Evolutionary conservation across 495 filamentous ascomycete genomes (phyloP), one percentile per base, ranked within the genome.

Genomic region (Xylaria castorea): DNA sequence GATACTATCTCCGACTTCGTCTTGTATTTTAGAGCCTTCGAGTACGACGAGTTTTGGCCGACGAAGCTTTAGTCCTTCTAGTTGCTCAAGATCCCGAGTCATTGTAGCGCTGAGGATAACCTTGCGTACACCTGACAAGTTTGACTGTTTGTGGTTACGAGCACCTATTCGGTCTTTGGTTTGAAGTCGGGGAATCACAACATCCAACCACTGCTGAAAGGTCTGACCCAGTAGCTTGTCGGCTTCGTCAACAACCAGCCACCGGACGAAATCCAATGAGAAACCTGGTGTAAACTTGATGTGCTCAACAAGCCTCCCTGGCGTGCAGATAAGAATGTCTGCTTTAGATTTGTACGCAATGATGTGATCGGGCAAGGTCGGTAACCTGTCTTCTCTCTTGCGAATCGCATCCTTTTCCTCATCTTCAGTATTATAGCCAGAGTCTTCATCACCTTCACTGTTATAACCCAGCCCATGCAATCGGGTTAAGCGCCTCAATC

Each of bases 221-320:
- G 91, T 94, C 78, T 97, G 93, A 25, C 94, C 92, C 4, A 98
- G 90, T 8, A 98, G 83, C 73, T 95, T 90, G 81, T 98, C 96
- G 0, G 95, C 96, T 82, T 99, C 96, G 77, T 99, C 96, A 40
- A 98, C 92, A 25, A 97, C 89, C 25, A 95, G 85, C 94, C 94
- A 98, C 73, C 91, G 87, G 7, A 96, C 85, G 80, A 91, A 87
- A 44, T 91, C 85, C 62, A 94, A 84, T 4, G 85, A 89, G 76
- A 97, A 97, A 3, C 95, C 93, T 14, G 89, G 88, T 3, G 96
- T 97, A 72, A 90, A 88, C 68, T 90, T 89, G 68, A 98, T 85
- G 82, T 99, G 93, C 77, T 98, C 95, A 32, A 99, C 94, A 11
- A 99, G 86, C 57, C 96, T 88, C 70, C 97, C 96, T 0, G 96